A percentile compares a stretch with the other conserved stretches of the same genome.
These are phyloP conservation scores for Fusarium sterilihyphosum DNA, from an alignment of 2,329 filamentous ascomycete species.

Conservation along the genomic window DNA sequence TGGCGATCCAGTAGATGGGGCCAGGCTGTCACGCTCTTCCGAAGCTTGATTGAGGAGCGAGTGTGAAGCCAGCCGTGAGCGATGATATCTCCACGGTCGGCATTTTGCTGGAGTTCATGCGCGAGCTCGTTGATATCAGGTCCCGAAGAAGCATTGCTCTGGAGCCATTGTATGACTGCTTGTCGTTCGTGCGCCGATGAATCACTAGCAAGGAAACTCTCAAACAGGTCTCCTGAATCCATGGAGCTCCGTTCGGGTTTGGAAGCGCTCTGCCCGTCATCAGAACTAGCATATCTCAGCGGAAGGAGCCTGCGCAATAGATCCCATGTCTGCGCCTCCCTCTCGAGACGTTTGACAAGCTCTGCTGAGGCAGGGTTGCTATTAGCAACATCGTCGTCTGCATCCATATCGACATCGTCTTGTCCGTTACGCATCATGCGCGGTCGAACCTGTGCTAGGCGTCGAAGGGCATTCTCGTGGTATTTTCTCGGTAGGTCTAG, in stretches of 20 bases:
- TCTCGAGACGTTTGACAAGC: constrained; percentile 68
- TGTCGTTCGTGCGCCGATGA: constrained; percentile 80
- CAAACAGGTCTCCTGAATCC: constrained; percentile 58
- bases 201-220: constrained; percentile 79
- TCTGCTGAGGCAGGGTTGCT: constrained; percentile 40
- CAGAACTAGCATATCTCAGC: constrained; percentile 65
- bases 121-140: constrained; percentile 81
- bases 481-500: constrained; percentile 70
- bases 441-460: constrained; percentile 46
- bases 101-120: constrained; percentile 77
- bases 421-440: constrained; percentile 46
- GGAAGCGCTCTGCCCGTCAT: constrained; percentile 46
- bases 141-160: constrained; percentile 76
- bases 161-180: constrained; percentile 86
- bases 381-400: constrained; percentile 59
- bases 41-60: constrained; percentile 86
- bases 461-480: constrained; percentile 60
- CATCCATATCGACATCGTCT: constrained; percentile 65
- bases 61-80: constrained; percentile 94
- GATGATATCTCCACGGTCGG: constrained; percentile 83
- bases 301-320: constrained; percentile 80
- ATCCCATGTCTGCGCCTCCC: constrained; percentile 92
- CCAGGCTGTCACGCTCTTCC: constrained; percentile 81
- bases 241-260: constrained; percentile 32
- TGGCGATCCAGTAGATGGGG: constrained; percentile 72